Conservation (phyloP, 2,329 filamentous ascomycete species). For the Fusarium ramigenum region DNA sequence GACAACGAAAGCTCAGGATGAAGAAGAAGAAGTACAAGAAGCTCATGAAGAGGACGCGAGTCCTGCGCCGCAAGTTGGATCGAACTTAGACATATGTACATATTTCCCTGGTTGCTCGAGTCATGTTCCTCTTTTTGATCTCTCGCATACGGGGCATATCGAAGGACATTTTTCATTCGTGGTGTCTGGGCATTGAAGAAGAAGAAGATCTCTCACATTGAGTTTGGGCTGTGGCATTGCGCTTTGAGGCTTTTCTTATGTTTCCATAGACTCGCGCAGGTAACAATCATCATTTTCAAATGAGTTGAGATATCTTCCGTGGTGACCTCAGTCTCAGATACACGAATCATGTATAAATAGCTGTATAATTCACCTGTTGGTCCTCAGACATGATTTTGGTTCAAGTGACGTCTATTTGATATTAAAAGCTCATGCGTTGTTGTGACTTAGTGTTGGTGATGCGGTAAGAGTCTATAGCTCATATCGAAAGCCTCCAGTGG, state of each 20-base stretch:
- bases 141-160: slow-evolving; percentile 36
- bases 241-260: slow-evolving; percentile 41
- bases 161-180: slow-evolving; percentile 37
- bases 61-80: slow-evolving; percentile 85
- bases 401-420: not conserved
- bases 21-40: slow-evolving; percentile 99
- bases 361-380: slow-evolving; percentile 35
- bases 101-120: slow-evolving; percentile 34
- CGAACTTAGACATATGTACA: slow-evolving; percentile 59
- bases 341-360: slow-evolving; percentile 40
- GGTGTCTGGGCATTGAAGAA: slow-evolving; percentile 46
- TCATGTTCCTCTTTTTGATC: slow-evolving; percentile 34
- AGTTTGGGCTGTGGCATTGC: slow-evolving; percentile 43
- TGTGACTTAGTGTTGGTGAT: not conserved
- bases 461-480: not conserved
- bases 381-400: not conserved
- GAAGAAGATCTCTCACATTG: slow-evolving; percentile 39
- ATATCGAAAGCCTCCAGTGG: no score
- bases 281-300: slow-evolving; percentile 45
- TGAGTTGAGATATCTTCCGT: slow-evolving; percentile 29
- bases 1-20: slow-evolving; percentile 96
- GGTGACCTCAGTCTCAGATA: slow-evolving; percentile 27
- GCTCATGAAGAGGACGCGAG: slow-evolving; percentile 91
- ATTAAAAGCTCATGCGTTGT: not conserved
- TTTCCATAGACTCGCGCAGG: slow-evolving; percentile 49